phyloP scores from a whole-genome alignment of 352 stramenopile species.

The Globisporangium paroecandrum region DNA sequence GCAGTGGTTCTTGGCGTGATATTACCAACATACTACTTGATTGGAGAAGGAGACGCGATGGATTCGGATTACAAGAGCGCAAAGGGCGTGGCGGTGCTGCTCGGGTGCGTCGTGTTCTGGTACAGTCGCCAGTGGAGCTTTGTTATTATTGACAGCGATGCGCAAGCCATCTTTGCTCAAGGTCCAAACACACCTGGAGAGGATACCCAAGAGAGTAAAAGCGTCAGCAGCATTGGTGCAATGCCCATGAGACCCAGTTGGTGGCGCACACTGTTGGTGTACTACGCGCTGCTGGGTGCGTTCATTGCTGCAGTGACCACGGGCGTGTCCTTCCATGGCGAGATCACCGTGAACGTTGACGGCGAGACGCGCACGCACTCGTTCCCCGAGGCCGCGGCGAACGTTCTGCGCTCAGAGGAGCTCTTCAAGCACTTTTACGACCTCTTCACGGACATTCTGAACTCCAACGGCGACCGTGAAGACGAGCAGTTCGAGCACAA shows the following conservation, averaged over 20 bases:
- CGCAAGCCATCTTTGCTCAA: not conserved
- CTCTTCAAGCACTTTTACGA: conserved; percentile 9
- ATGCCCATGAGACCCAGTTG: conserved; percentile 2
- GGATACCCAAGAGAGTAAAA: not conserved
- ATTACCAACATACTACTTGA: not conserved
- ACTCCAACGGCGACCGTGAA: not conserved
- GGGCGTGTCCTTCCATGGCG: conserved; percentile 10
- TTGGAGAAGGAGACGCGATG: not conserved
- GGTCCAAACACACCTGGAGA: not conserved
- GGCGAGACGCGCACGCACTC: not conserved
- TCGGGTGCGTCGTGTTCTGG: conserved; percentile 11
- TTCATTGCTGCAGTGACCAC: conserved; percentile 2
- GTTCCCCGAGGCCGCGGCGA: conserved; percentile 7
- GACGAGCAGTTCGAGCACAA: conserved; percentile 17
- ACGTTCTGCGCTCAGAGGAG: conserved; percentile 7
- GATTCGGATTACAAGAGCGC: not conserved
- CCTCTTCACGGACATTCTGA: conserved; percentile 5
- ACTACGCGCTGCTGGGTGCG: conserved; percentile 3
- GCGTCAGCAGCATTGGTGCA: not conserved
- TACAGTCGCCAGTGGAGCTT: conserved; percentile 3
- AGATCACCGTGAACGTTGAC: conserved; percentile 4
- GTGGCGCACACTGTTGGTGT: conserved; percentile 8
- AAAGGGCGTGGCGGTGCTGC: not conserved
- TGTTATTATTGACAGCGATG: not conserved
- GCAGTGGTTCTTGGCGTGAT: not conserved